Conservation (phyloP, 2,329 filamentous ascomycete species). For the Ramichloridium luteum region DNA sequence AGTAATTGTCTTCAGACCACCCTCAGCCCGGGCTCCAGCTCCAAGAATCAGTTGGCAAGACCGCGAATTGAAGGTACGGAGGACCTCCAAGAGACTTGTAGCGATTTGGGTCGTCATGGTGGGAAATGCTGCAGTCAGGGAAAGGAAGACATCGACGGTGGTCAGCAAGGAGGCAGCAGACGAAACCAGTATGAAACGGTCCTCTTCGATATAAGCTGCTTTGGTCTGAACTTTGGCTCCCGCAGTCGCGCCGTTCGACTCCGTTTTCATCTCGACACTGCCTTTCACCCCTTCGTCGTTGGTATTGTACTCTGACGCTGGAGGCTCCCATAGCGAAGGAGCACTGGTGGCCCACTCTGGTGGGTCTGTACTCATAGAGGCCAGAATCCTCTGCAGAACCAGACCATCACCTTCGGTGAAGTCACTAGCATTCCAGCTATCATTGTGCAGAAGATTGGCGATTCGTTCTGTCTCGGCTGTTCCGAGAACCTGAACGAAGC, state of each 20-base stretch:
- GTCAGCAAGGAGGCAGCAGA: constrained; percentile 72
- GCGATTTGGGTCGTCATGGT: constrained; percentile 80
- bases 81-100: constrained; percentile 65
- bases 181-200: constrained; percentile 73
- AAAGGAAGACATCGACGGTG: constrained; percentile 71
- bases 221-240: constrained; percentile 15
- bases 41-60: constrained; percentile 94
- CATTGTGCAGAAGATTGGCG: constrained; percentile 64
- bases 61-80: constrained; percentile 89
- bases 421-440: constrained; percentile 68
- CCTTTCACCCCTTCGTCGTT: constrained; percentile 5
- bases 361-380: constrained; percentile 59
- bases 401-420: constrained; percentile 52
- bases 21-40: constrained; percentile 77
- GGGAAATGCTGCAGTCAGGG: constrained; percentile 72
- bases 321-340: constrained; percentile 39
- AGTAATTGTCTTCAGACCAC: constrained; percentile 89
- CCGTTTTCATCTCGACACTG: constrained; percentile 6
- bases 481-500: constrained; percentile 61
- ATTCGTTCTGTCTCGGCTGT: constrained; percentile 63
- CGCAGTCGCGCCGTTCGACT: constrained; percentile 11
- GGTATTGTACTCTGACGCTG: constrained; percentile 6
- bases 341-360: constrained; percentile 49
- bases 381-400: constrained; percentile 52
- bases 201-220: constrained; percentile 63